phyloP scores from a whole-genome alignment of 208 protist genomes.

The Leishmania aethiopica region DNA sequence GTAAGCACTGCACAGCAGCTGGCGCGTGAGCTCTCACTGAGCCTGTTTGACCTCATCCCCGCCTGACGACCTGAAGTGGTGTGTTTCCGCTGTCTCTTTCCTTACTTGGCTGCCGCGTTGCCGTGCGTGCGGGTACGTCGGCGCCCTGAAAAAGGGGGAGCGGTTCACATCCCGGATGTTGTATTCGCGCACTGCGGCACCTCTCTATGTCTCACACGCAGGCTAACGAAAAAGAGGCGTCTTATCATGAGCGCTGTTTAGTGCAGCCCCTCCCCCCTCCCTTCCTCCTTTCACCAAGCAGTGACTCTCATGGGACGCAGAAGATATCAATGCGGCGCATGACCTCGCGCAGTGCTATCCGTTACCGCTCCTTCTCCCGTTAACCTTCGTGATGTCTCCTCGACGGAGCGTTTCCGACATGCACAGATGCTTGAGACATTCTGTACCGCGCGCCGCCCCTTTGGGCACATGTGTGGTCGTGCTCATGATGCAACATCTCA shows the following conservation, averaged over 20 bases:
- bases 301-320: neutral
- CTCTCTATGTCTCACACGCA: neutral
- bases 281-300: neutral
- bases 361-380: neutral
- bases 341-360: neutral
- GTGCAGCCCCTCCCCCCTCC: neutral
- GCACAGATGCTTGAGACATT: neutral
- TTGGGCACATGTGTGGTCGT: neutral
- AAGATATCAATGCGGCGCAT: neutral
- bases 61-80: constrained; percentile 11
- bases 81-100: neutral
- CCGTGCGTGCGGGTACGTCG: neutral
- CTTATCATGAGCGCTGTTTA: neutral
- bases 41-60: constrained; percentile 82
- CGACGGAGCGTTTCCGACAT: neutral
- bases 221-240: neutral
- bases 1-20: constrained; percentile 74
- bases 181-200: neutral
- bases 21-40: constrained; percentile 56
- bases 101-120: neutral
- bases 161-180: neutral
- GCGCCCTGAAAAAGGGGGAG: neutral
- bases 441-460: neutral
- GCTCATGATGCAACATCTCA: neutral
- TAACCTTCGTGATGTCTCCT: neutral